Evolutionary conservation across 1,139 yeast genomes (phyloP), one percentile per base, ranked within the genome.

Genomic region (Suhomyces taliae): DNA sequence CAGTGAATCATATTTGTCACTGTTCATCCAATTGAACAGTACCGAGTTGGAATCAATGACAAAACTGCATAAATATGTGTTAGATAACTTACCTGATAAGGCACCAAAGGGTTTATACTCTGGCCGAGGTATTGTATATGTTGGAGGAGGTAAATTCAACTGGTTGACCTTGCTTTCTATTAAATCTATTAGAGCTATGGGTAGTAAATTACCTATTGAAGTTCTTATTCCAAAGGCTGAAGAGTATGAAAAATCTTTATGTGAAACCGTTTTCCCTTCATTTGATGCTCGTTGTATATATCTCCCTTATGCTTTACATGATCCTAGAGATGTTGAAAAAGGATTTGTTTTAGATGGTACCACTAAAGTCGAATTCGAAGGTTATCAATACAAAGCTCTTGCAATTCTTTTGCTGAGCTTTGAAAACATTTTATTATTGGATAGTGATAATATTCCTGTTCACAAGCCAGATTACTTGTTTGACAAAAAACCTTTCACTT

Each of bases 91-190:
- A 27, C 85, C 87, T 2, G 62, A 69, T 0, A 51, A 58, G 3
- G 67, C 72, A 4, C 85, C 90, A 0, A 63, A 67, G 31, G 67
- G 73, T 2, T 59, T 79, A 9, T 83, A 81, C 59, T 59, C 67
- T n/a, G 91, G 91, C 0, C 74, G 81, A 49, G 96, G 96, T 29
- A 82, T 88, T 36, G 96, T 88, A 1, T 85, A 82, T 58, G 91
- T 87, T 34, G 93, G 93, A 15, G 95, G 95, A 38, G 93, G 91
- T 2, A 78, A 77, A 54, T 87, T 83, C 69, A 85, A 87, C 59
- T 85, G 95, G 77, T 69, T 87, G 53, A 79, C 90, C 12, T 67
- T 87, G 41, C 67, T 86, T 27, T 82, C 93, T 1, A 76, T 89
- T 51, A 78, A 81, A 59, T 76, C 85, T 44, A 65, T 89, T 42